These are phyloP conservation scores for Lasiodiplodia hormozganensis DNA, from an alignment of 2,329 filamentous ascomycete species.

Conservation along the genomic window DNA sequence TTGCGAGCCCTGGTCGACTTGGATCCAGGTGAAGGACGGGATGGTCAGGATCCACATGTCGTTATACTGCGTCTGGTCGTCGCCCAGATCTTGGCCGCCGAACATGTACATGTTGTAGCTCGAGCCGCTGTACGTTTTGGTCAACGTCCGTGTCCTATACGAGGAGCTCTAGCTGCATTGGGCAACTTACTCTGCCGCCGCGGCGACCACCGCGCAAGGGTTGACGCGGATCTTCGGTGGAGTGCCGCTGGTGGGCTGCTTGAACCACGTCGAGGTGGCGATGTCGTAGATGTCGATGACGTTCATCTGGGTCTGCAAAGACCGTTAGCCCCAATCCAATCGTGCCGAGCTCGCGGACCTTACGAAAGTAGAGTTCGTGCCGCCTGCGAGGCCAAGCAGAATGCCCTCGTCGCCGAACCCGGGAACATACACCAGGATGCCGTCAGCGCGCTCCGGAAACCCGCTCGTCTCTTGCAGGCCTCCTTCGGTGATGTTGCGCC, in stretches of 20 bases:
- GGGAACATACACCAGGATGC: constrained; percentile 75
- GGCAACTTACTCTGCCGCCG: constrained; percentile 64
- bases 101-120: constrained; percentile 82
- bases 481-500: constrained; percentile 76
- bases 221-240: constrained; percentile 67
- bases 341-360: constrained; percentile 29
- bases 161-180: background rate
- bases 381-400: constrained; percentile 78
- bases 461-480: constrained; percentile 70
- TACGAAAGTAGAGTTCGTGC: constrained; percentile 71
- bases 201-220: constrained; percentile 76
- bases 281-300: constrained; percentile 83
- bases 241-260: constrained; percentile 69
- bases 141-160: constrained; percentile 16
- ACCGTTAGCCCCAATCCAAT: constrained; percentile 9
- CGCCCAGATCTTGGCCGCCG: constrained; percentile 73
- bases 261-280: constrained; percentile 73
- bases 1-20: constrained; percentile 62
- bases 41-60: constrained; percentile 83
- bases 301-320: constrained; percentile 67
- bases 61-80: constrained; percentile 65
- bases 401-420: constrained; percentile 78
- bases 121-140: constrained; percentile 57
- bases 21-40: constrained; percentile 81
- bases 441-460: constrained; percentile 77